Evolutionary conservation across 805 yeast species (phyloP).

Genomic region (Kluyveromyces nonfermentans): DNA sequence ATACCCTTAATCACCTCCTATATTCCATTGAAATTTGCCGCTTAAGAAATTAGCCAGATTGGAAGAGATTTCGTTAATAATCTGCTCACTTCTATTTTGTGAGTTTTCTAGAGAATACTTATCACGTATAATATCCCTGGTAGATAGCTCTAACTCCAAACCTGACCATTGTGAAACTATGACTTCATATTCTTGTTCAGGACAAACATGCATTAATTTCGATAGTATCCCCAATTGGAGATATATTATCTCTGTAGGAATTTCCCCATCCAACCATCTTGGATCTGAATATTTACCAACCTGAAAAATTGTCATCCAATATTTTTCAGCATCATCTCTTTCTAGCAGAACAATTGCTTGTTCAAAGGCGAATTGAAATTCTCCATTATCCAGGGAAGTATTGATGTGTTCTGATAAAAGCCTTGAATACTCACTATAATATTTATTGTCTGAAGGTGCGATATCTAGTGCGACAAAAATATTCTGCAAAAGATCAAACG

Average conservation of each 20-base stretch:
- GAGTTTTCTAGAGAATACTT: slow-evolving; percentile 12
- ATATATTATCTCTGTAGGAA: slow-evolving; percentile 31
- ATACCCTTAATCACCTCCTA: slow-evolving; percentile 26
- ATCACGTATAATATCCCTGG: slow-evolving; percentile 23
- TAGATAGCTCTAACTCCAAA: slow-evolving; percentile 34
- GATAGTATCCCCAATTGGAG: slow-evolving; percentile 50
- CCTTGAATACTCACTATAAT: slow-evolving; percentile 10
- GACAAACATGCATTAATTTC: slow-evolving; percentile 41
- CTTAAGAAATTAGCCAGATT: slow-evolving; percentile 37
- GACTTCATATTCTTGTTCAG: slow-evolving; percentile 44
- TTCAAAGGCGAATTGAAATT: slow-evolving; percentile 50
- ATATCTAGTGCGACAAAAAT: slow-evolving; percentile 34
- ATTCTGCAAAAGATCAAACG: slow-evolving; percentile 34
- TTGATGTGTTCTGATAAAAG: slow-evolving; percentile 50
- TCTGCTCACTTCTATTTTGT: background rate
- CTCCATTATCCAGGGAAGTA: slow-evolving; percentile 51
- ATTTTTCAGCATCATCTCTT: slow-evolving; percentile 16
- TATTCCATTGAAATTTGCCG: slow-evolving; percentile 44
- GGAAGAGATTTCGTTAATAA: slow-evolving; percentile 12
- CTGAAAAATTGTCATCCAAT: slow-evolving; percentile 71
- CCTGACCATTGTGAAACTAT: slow-evolving; percentile 58
- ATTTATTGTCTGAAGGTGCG: slow-evolving; percentile 5
- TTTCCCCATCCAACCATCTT: slow-evolving; percentile 33
- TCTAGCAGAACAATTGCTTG: slow-evolving; percentile 34
- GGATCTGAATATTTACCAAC: slow-evolving; percentile 52